These are phyloP conservation scores for Nephelium lappaceum DNA, from an alignment of 345 rosid genomes.

Conservation along the genomic window DNA sequence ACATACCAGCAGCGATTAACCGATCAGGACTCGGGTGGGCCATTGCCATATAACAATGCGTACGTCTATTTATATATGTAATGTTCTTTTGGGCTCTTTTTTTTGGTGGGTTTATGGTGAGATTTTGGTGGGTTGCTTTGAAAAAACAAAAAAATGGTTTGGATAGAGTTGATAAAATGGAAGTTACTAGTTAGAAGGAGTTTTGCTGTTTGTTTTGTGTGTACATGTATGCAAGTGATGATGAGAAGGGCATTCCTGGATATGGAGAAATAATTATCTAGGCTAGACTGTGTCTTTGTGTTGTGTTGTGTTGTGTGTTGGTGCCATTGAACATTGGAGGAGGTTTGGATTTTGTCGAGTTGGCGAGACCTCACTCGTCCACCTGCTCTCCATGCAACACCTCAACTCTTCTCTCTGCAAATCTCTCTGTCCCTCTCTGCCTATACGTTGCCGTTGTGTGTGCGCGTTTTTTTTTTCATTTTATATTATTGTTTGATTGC, in stretches of 20 bases:
- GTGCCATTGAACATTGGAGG: neutral
- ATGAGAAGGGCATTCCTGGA: neutral
- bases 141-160: neutral
- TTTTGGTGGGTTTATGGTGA: constrained; percentile 17
- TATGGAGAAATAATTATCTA: neutral
- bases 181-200: constrained; percentile 16
- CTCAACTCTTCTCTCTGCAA: neutral
- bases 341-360: constrained; percentile 6
- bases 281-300: neutral
- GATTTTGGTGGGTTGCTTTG: constrained; percentile 12
- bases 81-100: constrained; percentile 1
- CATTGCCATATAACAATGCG: constrained; percentile 11
- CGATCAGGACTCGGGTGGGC: constrained; percentile 32
- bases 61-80: neutral
- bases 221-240: neutral
- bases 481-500: neutral
- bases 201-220: neutral
- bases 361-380: constrained; percentile 20
- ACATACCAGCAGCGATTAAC: constrained; percentile 33
- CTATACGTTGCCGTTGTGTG: neutral
- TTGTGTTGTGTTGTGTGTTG: no score
- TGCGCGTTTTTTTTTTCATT: neutral
- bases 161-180: constrained; percentile 2
- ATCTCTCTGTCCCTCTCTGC: neutral
- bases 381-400: constrained; percentile 14